Evolutionary conservation across 345 rosid species (phyloP), one percentile per base, ranked within the genome.

Genomic region (Brassica napus): DNA sequence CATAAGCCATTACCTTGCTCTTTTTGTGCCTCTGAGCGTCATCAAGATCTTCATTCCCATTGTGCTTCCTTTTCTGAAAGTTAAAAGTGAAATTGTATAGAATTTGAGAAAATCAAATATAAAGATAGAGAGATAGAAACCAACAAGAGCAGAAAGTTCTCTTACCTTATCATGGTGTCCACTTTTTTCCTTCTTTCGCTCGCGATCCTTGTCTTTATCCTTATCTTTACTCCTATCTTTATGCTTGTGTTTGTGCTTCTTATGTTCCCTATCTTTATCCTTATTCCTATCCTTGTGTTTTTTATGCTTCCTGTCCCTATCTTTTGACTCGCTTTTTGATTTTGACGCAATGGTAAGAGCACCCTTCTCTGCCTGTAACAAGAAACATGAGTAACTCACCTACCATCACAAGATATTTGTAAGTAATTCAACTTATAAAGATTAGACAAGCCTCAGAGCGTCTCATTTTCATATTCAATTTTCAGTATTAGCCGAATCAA

Each of bases 51-150:
- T 88, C 92, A 34, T 89, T 92, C 55, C 90, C 95, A 68, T 84
- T 90, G 68, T 89, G 94, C 85, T 89, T 94, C 84, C 98, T 86
- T 90, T 91, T 94, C 98, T 94, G 94, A 81, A 84, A 74, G 66
- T 31, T 71, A 61, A 47, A 47, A 70, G 55, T 26, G 78, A 44
- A 61, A 35, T 7, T 68, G 24, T 31, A 5, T 49, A 47, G n/a
- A 4, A 11, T 47, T 47, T 26, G 30, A 78, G 72, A 28, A 28
- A 14, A 39, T 32, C 47, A 47, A 44, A 30, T 24, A 14, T 58
- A 73, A 32, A 61, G 37, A 62, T 3, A 7, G 54, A 54, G 12
- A 47, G 6, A 35, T 37, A 37, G 44, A 37, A 6, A 65, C 16
- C 52, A 81, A n/a, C 60, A 83, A 75, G 66, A 16, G 73, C 77